Base-by-base conservation (phyloP, 306 rosid genomes). In the Dalbergia cultrata region DNA sequence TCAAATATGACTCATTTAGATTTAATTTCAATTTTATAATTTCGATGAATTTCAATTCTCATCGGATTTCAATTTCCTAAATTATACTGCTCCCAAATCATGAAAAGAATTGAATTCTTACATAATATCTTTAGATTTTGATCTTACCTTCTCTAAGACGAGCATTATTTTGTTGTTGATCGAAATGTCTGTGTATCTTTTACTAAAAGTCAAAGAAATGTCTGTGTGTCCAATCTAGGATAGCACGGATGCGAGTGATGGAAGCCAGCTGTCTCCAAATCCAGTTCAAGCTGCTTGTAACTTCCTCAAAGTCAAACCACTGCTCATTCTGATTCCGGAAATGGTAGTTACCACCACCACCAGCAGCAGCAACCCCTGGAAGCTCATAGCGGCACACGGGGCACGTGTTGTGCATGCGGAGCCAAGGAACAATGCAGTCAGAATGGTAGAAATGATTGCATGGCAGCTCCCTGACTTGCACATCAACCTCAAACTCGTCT, bases 361-460 rank as follows among this genome's bases (percentile, higher is more conserved):
- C 45, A 4, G 31, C 13, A 22, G 0, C 18, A 59, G 18, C 10
- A 22, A 0, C 33, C 50, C 26, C 62, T 43, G 57, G 77, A 6
- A 92, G 72, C 79, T 84, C 86, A 26, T 80, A 62, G 64, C 92
- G 93, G 59, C 95, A 90, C 9, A 92, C 87, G 3, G 98, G 98
- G 60, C 98, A 92, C 0, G 98, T 86, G 22, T 87, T 94, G 60
- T 88, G 97, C 44, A 88, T 59, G 0, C 68, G 68, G 39, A 94
- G 86, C 98, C 98, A 94, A 7, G 98, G 93, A 1, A 80, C 60
- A 44, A 94, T 78, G 65, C 98, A 94, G 17, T 86, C 91, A 0
- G 86, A 81, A 81, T 94, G 98, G 58, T 92, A 94, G 78, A 92
- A 83, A 81, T 94, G 98, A 26, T 70, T 86, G 86, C 98, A 94